Percentiles rank a stretch among this genome's conserved stretches.
Evolutionary conservation across 225 moss, liverwort and hornwort genomes (phyloP).

Genomic region (Climacium dendroides): DNA sequence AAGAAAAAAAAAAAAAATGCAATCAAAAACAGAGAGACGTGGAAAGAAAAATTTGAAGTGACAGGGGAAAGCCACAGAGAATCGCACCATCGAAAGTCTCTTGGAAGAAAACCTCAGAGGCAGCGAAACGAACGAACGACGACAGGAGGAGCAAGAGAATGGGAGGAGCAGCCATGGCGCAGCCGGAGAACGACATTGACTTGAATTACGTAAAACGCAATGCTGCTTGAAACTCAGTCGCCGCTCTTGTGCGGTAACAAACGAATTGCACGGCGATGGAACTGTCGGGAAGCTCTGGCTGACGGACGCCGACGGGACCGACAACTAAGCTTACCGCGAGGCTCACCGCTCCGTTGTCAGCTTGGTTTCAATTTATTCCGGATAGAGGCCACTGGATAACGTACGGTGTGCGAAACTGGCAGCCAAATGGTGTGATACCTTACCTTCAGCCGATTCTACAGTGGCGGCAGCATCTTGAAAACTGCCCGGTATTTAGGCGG

Average conservation of each 20-base stretch:
- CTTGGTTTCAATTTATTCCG: neutral
- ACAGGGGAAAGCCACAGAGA: neutral
- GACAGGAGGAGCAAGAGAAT: neutral
- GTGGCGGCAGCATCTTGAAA: neutral
- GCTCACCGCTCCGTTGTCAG: neutral
- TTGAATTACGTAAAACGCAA: neutral
- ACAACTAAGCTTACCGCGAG: too few relatives aligned
- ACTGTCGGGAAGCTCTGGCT: neutral
- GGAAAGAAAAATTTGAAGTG: neutral
- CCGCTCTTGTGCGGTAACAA: neutral
- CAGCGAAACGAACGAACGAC: neutral
- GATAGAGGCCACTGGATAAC: neutral
- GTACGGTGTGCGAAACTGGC: neutral
- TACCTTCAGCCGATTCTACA: neutral
- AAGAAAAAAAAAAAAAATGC: neutral
- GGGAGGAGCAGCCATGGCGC: neutral
- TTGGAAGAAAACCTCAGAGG: conserved; percentile 15
- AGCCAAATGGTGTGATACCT: neutral
- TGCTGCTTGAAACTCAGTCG: neutral
- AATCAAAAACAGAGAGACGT: neutral
- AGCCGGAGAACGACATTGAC: neutral
- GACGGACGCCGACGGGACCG: neutral
- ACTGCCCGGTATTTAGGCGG: neutral
- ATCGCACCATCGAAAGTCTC: conserved; percentile 17
- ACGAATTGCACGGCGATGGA: neutral